phyloP scores from a whole-genome alignment of 2,329 filamentous ascomycete species.

The Metarhizium rileyi region DNA sequence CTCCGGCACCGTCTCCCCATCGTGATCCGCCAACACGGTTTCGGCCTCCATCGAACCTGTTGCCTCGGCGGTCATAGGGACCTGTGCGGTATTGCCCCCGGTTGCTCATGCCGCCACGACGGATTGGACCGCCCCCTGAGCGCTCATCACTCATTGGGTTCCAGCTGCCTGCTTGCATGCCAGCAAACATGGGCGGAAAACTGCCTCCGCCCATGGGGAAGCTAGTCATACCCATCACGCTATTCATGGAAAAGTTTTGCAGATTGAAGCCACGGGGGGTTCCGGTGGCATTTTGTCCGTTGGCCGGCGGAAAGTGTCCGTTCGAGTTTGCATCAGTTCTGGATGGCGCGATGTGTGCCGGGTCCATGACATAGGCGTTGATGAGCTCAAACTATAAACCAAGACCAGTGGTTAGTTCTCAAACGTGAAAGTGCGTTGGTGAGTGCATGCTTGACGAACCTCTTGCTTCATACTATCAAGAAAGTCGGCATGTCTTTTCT shows the following conservation, averaged over 20 bases:
- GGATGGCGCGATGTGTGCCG: conserved; percentile 86
- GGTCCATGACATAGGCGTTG: conserved; percentile 90
- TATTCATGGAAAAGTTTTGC: conserved; percentile 55
- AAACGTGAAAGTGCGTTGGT: conserved; percentile 60
- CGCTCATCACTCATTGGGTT: conserved; percentile 44
- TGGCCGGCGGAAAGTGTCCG: conserved; percentile 80
- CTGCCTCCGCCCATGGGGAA: conserved; percentile 42
- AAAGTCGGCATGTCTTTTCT: conserved; percentile 92
- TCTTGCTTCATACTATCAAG: conserved; percentile 70
- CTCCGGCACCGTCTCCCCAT: conserved; percentile 69
- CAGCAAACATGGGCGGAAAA: conserved; percentile 46
- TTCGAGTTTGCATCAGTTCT: conserved; percentile 92
- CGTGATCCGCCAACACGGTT: conserved; percentile 43
- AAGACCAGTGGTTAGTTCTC: conserved; percentile 10
- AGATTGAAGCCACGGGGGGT: conserved; percentile 90
- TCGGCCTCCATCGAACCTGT: conserved; percentile 43
- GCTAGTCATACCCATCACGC: conserved; percentile 48
- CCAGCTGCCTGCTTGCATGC: conserved; percentile 40
- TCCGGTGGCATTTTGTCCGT: conserved; percentile 65
- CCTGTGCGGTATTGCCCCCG: conserved; percentile 53
- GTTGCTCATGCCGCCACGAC: conserved; percentile 49
- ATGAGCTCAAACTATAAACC: conserved; percentile 65
- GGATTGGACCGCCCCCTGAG: conserved; percentile 55
- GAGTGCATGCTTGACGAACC: conserved; percentile 67
- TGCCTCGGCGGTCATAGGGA: conserved; percentile 62